Evolutionary conservation across 805 yeast genomes (phyloP).

Genomic region (Ogataea nitratoaversa): DNA sequence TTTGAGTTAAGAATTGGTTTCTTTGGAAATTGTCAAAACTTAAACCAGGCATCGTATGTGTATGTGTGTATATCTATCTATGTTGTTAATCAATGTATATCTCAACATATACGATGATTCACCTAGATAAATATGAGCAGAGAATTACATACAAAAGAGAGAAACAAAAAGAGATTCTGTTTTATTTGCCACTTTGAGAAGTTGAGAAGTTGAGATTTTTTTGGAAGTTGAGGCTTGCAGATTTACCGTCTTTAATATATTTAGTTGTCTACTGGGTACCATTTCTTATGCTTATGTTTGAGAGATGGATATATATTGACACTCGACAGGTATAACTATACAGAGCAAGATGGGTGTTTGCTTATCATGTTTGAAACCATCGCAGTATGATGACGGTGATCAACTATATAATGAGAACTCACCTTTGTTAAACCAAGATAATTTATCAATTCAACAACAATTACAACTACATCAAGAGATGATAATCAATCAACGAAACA

Average conservation of each 20-base stretch:
- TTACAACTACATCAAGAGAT: conserved; percentile 24
- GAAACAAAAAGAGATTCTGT: neutral
- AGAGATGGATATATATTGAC: neutral
- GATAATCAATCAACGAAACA: conserved; percentile 26
- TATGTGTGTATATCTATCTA: neutral
- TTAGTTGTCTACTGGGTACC: no score
- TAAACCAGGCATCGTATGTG: conserved; percentile 69
- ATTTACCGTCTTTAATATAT: no score
- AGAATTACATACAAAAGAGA: no score
- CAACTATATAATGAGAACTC: conserved; percentile 26
- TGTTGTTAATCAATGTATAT: neutral
- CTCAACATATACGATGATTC: neutral
- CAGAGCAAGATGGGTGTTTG: conserved; percentile 37
- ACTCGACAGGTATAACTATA: no score
- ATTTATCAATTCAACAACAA: conserved; percentile 21
- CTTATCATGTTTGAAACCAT: conserved; percentile 28
- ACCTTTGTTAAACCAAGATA: conserved; percentile 21
- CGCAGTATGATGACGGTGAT: conserved; percentile 19
- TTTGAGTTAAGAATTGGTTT: conserved; percentile 64
- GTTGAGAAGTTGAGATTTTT: no score
- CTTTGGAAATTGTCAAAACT: conserved; percentile 92
- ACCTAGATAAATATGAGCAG: no score
- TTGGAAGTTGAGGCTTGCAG: no score
- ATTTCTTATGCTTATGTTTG: no score
- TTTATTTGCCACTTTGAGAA: conserved; percentile 4